Evolutionary conservation across 371 early-diverging fungal species (phyloP).

Genomic region (Mucor saturninus): DNA sequence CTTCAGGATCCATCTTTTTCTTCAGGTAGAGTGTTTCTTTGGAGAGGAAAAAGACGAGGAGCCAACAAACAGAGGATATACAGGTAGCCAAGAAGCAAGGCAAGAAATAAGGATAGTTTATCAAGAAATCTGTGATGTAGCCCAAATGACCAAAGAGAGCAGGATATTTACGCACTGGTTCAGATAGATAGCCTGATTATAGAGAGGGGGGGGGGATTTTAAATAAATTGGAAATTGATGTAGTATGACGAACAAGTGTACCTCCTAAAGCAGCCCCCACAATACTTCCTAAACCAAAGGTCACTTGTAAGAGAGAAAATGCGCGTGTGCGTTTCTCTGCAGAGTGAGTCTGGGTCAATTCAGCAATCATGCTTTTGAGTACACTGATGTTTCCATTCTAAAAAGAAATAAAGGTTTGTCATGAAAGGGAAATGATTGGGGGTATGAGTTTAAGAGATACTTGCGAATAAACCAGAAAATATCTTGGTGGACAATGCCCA

Average conservation of each 20-base stretch:
- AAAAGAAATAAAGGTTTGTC: neutral
- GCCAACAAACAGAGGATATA: slow-evolving; percentile 65
- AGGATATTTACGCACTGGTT: slow-evolving; percentile 76
- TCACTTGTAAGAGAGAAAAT: slow-evolving; percentile 61
- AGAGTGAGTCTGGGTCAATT: slow-evolving; percentile 65
- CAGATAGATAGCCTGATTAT: slow-evolving; percentile 61
- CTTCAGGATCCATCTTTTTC: neutral
- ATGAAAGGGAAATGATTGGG: slow-evolving; percentile 42
- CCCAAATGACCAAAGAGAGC: slow-evolving; percentile 62
- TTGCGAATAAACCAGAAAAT: slow-evolving; percentile 73
- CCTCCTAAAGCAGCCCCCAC: slow-evolving; percentile 78
- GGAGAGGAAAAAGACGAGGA: slow-evolving; percentile 69
- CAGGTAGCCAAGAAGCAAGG: slow-evolving; percentile 78
- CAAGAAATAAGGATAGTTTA: slow-evolving; percentile 79
- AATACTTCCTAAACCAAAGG: slow-evolving; percentile 59
- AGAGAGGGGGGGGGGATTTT: neutral
- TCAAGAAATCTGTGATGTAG: slow-evolving; percentile 58
- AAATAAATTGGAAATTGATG: slow-evolving; percentile 5
- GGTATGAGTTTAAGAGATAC: neutral
- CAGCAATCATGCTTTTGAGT: slow-evolving; percentile 83
- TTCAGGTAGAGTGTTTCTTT: slow-evolving; percentile 68
- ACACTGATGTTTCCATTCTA: slow-evolving; percentile 80
- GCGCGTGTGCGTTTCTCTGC: slow-evolving; percentile 47
- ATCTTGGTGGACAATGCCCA: slow-evolving; percentile 72
- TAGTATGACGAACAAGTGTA: slow-evolving; percentile 28